Conservation (phyloP, 2,329 filamentous ascomycete species). For the Colletotrichum spinosum region DNA sequence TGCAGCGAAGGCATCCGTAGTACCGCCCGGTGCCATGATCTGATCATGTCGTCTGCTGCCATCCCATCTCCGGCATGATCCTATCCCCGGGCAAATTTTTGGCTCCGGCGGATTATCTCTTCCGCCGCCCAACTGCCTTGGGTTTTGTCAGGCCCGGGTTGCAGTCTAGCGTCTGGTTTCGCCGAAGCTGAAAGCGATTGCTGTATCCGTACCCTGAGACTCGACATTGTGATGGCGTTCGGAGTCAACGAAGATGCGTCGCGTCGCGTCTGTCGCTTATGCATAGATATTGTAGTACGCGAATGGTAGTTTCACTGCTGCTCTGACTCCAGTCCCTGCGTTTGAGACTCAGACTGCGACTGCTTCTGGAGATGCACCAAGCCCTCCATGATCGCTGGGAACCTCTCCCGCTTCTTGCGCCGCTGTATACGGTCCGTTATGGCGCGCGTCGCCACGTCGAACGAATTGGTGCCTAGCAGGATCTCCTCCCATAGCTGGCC, state of each 20-base stretch:
- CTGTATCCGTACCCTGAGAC: too few species aligned
- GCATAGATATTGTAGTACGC: background rate
- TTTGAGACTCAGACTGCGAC: too few species aligned
- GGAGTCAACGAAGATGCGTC: too few species aligned
- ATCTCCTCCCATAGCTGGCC: constrained; percentile 41
- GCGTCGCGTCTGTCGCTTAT: too few species aligned
- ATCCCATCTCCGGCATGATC: constrained; percentile 17
- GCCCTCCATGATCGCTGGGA: constrained; percentile 32
- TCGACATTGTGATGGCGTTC: too few species aligned
- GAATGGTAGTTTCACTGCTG: background rate
- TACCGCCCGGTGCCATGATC: constrained; percentile 16
- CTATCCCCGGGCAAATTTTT: background rate
- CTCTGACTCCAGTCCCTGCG: background rate
- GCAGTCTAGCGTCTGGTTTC: too few species aligned
- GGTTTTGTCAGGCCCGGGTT: too few species aligned
- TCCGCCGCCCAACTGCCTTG: too few species aligned
- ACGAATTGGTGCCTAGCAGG: constrained; percentile 33
- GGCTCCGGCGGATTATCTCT: too few species aligned
- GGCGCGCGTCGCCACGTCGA: constrained; percentile 28
- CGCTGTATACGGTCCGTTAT: constrained; percentile 22
- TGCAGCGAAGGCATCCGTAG: constrained; percentile 22
- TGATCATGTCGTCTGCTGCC: constrained; percentile 16
- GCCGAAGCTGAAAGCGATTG: too few species aligned
- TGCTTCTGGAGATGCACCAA: constrained; percentile 27
- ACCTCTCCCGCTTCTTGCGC: constrained; percentile 7